Percentiles rank a stretch among this genome's conserved stretches.
Conservation (phyloP, 2,329 filamentous ascomycete species). For the Bertia moriformis region DNA sequence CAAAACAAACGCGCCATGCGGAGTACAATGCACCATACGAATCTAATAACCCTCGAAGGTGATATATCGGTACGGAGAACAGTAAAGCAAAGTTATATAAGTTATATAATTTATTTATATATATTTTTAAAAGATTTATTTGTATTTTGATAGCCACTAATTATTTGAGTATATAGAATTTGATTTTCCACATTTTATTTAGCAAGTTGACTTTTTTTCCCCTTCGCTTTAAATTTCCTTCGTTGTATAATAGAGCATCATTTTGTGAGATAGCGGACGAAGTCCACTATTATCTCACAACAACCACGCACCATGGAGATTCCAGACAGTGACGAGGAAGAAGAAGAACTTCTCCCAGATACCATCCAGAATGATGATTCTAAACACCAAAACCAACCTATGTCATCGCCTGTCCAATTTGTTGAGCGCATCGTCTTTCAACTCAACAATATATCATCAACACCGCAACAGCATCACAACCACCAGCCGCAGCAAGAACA, state of each 20-base stretch:
- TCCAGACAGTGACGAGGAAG: not conserved
- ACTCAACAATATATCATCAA: not conserved
- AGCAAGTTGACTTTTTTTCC: no score
- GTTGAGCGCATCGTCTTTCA: not conserved
- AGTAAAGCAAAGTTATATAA: not conserved
- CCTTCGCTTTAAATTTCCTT: not conserved
- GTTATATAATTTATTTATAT: not conserved
- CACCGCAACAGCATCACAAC: not conserved
- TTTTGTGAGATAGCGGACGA: not conserved
- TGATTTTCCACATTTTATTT: not conserved
- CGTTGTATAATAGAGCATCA: not conserved
- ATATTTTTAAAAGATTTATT: not conserved
- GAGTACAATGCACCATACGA: not conserved
- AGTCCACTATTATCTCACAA: no score
- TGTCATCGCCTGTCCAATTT: not conserved
- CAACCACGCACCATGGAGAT: not conserved
- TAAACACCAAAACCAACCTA: not conserved
- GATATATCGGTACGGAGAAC: not conserved
- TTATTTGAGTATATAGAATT: not conserved
- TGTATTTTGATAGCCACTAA: not conserved
- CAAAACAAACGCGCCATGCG: not conserved
- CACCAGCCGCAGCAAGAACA: not conserved
- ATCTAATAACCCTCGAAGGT: no score
- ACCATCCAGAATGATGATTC: not conserved
- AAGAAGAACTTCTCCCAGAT: not conserved